These are phyloP conservation scores for Chamaecyparis obtusa DNA, from an alignment of 75 land plant genomes.

Conservation along the genomic window DNA sequence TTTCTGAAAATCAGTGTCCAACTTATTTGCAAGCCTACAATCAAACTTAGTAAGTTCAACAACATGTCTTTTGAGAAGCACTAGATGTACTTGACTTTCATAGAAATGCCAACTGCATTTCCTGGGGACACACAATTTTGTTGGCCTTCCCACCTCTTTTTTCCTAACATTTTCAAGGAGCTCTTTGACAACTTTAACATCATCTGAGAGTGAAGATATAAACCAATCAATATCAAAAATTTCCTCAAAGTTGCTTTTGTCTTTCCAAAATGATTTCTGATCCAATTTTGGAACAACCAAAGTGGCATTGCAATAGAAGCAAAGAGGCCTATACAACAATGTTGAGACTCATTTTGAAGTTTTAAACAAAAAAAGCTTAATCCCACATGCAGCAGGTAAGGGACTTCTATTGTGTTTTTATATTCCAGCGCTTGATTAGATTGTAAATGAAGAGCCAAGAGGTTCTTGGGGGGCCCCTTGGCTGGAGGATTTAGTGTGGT, in stretches of 20 bases:
- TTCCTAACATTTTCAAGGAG: slow-evolving; percentile 53
- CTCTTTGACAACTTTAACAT: slow-evolving; percentile 71
- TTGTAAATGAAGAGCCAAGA: too few relatives aligned
- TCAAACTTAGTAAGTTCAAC: slow-evolving; percentile 89
- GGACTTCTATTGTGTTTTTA: too few relatives aligned
- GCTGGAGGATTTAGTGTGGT: too few relatives aligned
- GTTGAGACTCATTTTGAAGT: too few relatives aligned
- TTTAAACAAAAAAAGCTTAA: too few relatives aligned
- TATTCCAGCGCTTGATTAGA: too few relatives aligned
- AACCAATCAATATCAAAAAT: slow-evolving; percentile 92
- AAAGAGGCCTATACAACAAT: too few relatives aligned
- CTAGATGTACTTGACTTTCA: slow-evolving; percentile 66
- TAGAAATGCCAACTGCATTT: slow-evolving; percentile 82
- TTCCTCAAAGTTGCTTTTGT: slow-evolving; percentile 75
- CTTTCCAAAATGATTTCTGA: slow-evolving; percentile 91
- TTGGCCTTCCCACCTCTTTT: slow-evolving; percentile 22
- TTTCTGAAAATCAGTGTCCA: slow-evolving; percentile 82
- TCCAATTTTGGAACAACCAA: slow-evolving; percentile 89
- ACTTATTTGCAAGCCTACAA: slow-evolving; percentile 82
- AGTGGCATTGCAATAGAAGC: too few relatives aligned
- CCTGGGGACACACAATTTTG: slow-evolving; percentile 81
- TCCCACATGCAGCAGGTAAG: too few relatives aligned
- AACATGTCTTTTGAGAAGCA: slow-evolving; percentile 62
- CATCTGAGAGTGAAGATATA: slow-evolving; percentile 57
- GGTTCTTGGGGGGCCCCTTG: too few relatives aligned